Base-by-base conservation (phyloP, 106 monocot genomes). In the Narthecium ossifragum region DNA sequence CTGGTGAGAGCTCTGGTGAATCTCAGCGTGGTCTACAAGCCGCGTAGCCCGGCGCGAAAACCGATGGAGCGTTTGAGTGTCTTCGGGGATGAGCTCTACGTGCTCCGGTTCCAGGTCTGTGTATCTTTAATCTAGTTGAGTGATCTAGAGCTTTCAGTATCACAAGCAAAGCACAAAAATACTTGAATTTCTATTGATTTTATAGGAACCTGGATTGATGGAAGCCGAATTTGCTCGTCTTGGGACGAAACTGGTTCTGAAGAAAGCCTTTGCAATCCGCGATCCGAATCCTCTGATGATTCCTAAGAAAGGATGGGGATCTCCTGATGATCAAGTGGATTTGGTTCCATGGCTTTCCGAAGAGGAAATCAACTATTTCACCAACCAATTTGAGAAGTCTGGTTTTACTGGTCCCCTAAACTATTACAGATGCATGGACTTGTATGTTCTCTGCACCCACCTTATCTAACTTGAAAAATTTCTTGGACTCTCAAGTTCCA, bases 361-460 rank as follows among this genome's bases (percentile, higher is more conserved):
- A 58, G 75, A 85, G 20, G 85, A 80, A 24, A 17, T 80, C 4
- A 32, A 62, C 38, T 85, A 80, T 43, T 80, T 48, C 31, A 68
- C 77, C 4, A 63, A 63, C 57, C 73, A 85, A 72, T 85, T 85
- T 31, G 43, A 61, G 11, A 66, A 57, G 34, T 64, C 75, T 11
- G 80, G 80, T 0, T 85, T 85, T 55, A 65, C 80, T 15, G 80
- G 86, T 21, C 77, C 70, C 49, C 43, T 86, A 28, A 92, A 92
- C 66, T 92, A 86, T 53, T 92, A 86, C 36, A 62, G 83, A 17
- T 58, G 61, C 52, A 10, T 92, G 23, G 72, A 92, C 59, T 53
- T 64, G 85, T 91, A 63, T 47, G 73, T 61, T 72, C 24, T 15
- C 6, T 25, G 4, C 9, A 27, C 11, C 28, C 10, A 3, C 3